These are phyloP conservation scores for Rhodotorula mucilaginosa DNA, from an alignment of 1,284 basidiomycete species.

Conservation along the genomic window DNA sequence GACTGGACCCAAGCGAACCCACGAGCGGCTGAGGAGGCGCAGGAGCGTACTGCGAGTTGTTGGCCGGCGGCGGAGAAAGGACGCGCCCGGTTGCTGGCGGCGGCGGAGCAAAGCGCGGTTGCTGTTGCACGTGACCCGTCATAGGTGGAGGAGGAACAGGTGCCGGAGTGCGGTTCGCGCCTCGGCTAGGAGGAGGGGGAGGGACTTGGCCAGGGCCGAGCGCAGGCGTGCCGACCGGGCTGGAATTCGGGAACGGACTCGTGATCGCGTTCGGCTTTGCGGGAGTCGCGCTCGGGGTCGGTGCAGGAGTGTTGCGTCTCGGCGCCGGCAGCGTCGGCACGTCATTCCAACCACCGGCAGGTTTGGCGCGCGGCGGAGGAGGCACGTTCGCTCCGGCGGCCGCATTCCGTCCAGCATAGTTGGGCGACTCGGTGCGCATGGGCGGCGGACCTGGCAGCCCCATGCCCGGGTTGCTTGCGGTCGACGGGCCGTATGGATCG, in stretches of 20 bases:
- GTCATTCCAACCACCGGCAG: slow-evolving; percentile 86
- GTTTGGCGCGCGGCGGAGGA: slow-evolving; percentile 49
- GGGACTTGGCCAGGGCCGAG: slow-evolving; percentile 41
- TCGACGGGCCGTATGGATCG: slow-evolving; percentile 31
- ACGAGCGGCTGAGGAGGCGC: neutral
- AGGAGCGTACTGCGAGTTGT: slow-evolving; percentile 9
- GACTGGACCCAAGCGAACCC: neutral
- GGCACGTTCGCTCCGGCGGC: slow-evolving; percentile 49
- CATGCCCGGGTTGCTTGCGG: slow-evolving; percentile 19
- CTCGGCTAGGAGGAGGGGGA: slow-evolving; percentile 43
- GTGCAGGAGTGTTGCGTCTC: slow-evolving; percentile 53
- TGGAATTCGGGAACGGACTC: slow-evolving; percentile 56
- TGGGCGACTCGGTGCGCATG: slow-evolving; percentile 48
- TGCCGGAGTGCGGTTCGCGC: slow-evolving; percentile 41
- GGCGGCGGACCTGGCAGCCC: slow-evolving; percentile 44
- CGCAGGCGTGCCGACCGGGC: slow-evolving; percentile 12
- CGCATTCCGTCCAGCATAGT: slow-evolving; percentile 46
- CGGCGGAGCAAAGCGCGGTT: slow-evolving; percentile 46
- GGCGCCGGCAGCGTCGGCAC: slow-evolving; percentile 61
- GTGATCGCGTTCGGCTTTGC: slow-evolving; percentile 65
- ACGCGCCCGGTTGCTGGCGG: slow-evolving; percentile 30
- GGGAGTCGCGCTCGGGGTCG: slow-evolving; percentile 52
- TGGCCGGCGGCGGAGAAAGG: slow-evolving; percentile 10
- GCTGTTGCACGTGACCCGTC: slow-evolving; percentile 12
- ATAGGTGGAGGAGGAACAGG: slow-evolving; percentile 47